phyloP scores from a whole-genome alignment of 2,329 filamentous ascomycete species.

The Paracoccidioides lutzii region DNA sequence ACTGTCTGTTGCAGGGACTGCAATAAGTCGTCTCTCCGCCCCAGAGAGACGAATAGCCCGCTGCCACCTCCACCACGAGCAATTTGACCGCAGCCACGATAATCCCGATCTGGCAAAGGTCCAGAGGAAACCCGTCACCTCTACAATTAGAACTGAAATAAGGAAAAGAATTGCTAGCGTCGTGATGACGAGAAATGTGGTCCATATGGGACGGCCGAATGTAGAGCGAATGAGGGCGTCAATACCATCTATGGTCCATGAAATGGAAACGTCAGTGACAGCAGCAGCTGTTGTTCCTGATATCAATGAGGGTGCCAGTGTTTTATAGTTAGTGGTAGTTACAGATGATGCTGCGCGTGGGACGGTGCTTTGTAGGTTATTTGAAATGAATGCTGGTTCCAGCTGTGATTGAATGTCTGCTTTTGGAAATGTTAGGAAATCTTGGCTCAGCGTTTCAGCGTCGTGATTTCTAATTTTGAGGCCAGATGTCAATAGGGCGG shows the following conservation, averaged over 20 bases:
- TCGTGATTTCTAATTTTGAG: not conserved
- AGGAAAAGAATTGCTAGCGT: constrained; percentile 7
- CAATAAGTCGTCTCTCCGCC: constrained; percentile 1
- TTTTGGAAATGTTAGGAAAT: not conserved
- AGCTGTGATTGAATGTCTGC: not conserved
- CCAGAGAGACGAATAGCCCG: constrained; percentile 2
- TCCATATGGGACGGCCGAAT: constrained; percentile 4
- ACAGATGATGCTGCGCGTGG: not conserved
- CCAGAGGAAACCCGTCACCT: not conserved
- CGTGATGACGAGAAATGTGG: not conserved
- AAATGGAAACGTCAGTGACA: not conserved
- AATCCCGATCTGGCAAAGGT: not conserved
- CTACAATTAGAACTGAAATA: constrained; percentile 8
- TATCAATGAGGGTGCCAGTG: not conserved
- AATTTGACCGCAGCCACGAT: not conserved
- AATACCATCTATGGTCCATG: not conserved
- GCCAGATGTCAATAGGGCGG: not conserved
- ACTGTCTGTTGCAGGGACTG: not conserved
- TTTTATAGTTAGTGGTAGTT: not conserved
- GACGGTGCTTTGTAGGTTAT: not conserved
- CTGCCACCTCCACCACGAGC: not conserved
- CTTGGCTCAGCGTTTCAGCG: too few species aligned
- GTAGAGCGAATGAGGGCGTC: not conserved
- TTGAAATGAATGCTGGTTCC: not conserved
- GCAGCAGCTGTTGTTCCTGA: not conserved